Evolutionary conservation across 352 stramenopile species (phyloP), one percentile per base, ranked within the genome.

Genomic region (Pythium pectinolyticum): DNA sequence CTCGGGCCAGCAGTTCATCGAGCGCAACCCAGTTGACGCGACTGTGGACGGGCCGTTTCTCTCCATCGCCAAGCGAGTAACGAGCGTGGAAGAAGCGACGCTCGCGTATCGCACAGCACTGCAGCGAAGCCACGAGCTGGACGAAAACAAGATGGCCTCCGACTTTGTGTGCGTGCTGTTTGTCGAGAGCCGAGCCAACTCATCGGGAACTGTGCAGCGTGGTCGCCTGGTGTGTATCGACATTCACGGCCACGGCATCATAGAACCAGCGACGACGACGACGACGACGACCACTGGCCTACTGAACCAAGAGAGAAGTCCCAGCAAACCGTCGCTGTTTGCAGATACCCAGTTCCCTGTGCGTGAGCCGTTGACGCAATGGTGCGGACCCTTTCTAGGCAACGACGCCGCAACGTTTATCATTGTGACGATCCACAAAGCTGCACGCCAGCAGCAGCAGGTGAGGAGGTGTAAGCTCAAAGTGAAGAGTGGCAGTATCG

Each of bases 311-410:
- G n/a, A n/a, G n/a, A n/a, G n/a, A n/a, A 20, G 27, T 53, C 35
- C 46, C 8, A 27, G 1, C 15, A 63, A 37, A 15, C 24, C 58
- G 11, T 25, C 51, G 27, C 32, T 74, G 46, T 88, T 88, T 52
- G 64, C 72, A n/a, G 80, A 91, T 39, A 83, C 82, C 3, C 78
- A 87, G 43, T 84, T 89, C 39, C 68, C 73, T 5, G 63, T 88
- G n/a, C 64, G 86, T 34, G 41, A 63, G 10, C 34, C 39, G 11
- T 49, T 89, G 24, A 87, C 66, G 51, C 34, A 63, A n/a, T 67
- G 49, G 24, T 88, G 86, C 52, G 77, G 82, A 12, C 12, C 22
- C 12, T 85, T 78, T 24, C 43, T 92, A 31, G 80, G 81, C 4
- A 78, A 81, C 57, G 56, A 64, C 5, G 75, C 70, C 28, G 32